A percentile compares a stretch with the other conserved stretches of the same genome.
Conservation (phyloP, 139 green algal species). For the Chlorella sp. region DNA sequence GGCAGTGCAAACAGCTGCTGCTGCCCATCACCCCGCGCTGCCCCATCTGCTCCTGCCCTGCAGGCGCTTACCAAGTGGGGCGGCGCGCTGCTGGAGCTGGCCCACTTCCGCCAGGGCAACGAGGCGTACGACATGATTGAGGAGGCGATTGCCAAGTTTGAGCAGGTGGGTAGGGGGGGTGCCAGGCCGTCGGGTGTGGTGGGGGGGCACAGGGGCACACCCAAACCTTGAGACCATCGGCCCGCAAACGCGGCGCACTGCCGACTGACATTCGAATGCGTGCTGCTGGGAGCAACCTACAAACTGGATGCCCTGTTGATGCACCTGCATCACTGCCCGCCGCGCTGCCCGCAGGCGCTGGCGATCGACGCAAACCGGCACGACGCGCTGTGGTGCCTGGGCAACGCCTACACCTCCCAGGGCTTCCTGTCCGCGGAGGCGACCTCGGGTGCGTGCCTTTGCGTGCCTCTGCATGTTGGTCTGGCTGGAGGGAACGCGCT, state of each 20-base stretch:
- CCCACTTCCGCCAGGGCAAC: conserved; percentile 90
- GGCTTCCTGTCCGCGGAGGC: conserved; percentile 46
- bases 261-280: too few relatives aligned
- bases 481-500: too few relatives aligned
- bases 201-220: too few relatives aligned
- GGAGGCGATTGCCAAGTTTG: conserved; percentile 48
- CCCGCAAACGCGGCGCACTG: too few relatives aligned
- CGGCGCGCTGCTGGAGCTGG: conserved; percentile 95
- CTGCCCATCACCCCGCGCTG: neutral
- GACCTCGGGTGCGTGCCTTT: neutral
- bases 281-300: too few relatives aligned
- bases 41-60: neutral
- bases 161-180: neutral
- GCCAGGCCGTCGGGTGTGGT: neutral
- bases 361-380: conserved; percentile 72
- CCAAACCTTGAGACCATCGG: too few relatives aligned
- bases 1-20: neutral
- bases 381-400: conserved; percentile 96
- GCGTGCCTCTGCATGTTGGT: neutral
- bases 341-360: conserved; percentile 53
- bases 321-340: neutral
- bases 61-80: conserved; percentile 95
- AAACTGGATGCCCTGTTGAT: too few relatives aligned
- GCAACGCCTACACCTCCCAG: conserved; percentile 92
- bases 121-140: conserved; percentile 91